These are phyloP conservation scores for Talaromyces nanjingensis DNA, from an alignment of 495 filamentous ascomycete genomes.

Conservation along the genomic window DNA sequence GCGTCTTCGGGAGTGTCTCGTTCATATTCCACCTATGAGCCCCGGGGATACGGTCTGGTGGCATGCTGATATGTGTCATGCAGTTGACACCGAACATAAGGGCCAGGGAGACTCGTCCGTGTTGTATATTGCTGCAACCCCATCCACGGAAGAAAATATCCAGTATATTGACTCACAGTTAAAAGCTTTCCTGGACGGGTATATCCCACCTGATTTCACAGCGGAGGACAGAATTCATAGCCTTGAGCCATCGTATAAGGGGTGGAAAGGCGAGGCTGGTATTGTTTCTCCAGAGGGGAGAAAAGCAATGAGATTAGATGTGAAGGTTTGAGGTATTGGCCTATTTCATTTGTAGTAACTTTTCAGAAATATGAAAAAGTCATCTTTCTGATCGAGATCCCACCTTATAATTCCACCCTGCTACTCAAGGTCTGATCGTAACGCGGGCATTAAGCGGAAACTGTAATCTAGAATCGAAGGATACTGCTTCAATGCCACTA, in stretches of 20 bases:
- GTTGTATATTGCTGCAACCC: neutral
- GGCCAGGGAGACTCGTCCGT: neutral
- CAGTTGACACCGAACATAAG: neutral
- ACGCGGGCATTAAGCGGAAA: neutral
- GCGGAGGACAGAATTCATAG: neutral
- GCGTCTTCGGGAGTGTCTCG: constrained; percentile 40
- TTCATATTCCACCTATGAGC: constrained; percentile 22
- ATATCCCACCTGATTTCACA: neutral
- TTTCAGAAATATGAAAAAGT: too few species aligned
- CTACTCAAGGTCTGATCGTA: too few species aligned
- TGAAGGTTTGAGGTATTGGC: neutral
- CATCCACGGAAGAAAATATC: neutral
- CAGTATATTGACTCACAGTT: neutral
- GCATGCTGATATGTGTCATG: too few species aligned
- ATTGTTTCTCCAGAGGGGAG: neutral
- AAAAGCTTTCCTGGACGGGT: neutral
- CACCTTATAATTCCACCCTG: too few species aligned
- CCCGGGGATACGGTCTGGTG: too few species aligned
- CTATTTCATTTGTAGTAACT: too few species aligned
- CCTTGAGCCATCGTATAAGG: neutral
- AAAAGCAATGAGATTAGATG: neutral
- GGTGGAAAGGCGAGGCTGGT: neutral
- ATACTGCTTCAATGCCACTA: neutral
- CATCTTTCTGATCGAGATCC: too few species aligned
- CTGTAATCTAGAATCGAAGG: neutral